phyloP scores from a whole-genome alignment of 1,284 basidiomycete species.

The Erythrobasidium hasegawianum region DNA sequence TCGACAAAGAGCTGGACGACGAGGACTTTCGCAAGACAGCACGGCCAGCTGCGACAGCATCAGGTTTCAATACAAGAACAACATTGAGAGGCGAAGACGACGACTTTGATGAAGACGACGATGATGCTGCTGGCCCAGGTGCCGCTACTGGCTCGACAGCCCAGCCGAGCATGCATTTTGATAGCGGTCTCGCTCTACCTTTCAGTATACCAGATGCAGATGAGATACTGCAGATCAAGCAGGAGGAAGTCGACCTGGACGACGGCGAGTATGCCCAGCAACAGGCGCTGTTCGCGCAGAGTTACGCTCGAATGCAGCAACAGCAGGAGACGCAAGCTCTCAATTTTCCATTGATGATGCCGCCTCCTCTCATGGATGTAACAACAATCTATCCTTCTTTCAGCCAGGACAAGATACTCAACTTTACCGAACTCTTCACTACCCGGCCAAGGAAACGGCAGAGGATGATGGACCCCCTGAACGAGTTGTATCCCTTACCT shows the following conservation, averaged over 20 bases:
- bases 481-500: constrained; percentile 41
- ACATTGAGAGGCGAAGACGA: constrained; percentile 55
- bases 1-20: constrained; percentile 64
- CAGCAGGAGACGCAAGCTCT: constrained; percentile 6
- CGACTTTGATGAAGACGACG: constrained; percentile 50
- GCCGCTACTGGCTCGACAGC: constrained; percentile 19
- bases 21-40: constrained; percentile 50
- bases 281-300: constrained; percentile 29
- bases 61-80: constrained; percentile 1
- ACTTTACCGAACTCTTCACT: constrained; percentile 91
- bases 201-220: constrained; percentile 22
- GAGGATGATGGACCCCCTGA: constrained; percentile 50
- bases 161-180: background rate
- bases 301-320: constrained; percentile 28
- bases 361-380: constrained; percentile 55
- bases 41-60: constrained; percentile 7
- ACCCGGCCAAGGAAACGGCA: constrained; percentile 69
- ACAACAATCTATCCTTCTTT: constrained; percentile 84
- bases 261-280: constrained; percentile 28
- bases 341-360: constrained; percentile 12
- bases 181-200: background rate
- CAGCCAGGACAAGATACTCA: constrained; percentile 68
- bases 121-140: constrained; percentile 51
- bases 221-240: constrained; percentile 29
- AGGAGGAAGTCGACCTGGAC: constrained; percentile 35